Percentiles rank a stretch among this genome's conserved stretches.
phyloP scores from a whole-genome alignment of 345 rosid species.

The Acer negundo region DNA sequence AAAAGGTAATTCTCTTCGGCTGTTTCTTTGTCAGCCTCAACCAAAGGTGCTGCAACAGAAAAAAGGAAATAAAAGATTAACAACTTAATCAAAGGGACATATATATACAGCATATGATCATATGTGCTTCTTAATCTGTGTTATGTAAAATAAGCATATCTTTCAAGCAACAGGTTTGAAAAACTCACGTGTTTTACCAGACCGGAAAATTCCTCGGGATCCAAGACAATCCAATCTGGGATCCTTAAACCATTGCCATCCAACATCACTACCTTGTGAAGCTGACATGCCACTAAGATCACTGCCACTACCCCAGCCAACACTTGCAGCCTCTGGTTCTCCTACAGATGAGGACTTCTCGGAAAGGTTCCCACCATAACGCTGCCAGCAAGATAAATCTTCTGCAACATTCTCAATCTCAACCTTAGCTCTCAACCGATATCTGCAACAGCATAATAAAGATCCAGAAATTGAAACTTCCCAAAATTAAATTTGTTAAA shows the following conservation, averaged over 20 bases:
- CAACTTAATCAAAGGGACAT: constrained; percentile 17
- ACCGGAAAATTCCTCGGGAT: constrained; percentile 72
- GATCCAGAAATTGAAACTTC: constrained; percentile 5
- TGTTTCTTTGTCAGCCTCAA: constrained; percentile 78
- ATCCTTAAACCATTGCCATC: constrained; percentile 91
- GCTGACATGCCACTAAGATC: constrained; percentile 59
- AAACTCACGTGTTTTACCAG: constrained; percentile 57
- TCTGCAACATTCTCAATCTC: constrained; percentile 72
- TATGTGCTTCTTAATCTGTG: neutral
- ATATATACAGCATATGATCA: neutral
- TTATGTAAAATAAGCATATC: neutral
- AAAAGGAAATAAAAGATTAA: neutral
- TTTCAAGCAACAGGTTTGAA: constrained; percentile 4
- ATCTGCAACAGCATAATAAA: constrained; percentile 46
- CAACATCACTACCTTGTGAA: constrained; percentile 52
- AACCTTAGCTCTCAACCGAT: constrained; percentile 84
- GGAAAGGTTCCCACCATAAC: constrained; percentile 53
- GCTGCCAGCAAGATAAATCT: constrained; percentile 86
- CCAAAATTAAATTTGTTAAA: neutral
- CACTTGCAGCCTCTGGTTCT: constrained; percentile 66
- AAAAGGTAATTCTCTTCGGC: constrained; percentile 63
- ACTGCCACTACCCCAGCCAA: constrained; percentile 67
- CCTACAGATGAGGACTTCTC: constrained; percentile 35
- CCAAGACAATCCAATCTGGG: constrained; percentile 86
- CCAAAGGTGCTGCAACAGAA: constrained; percentile 70